A percentile compares a stretch with the other conserved stretches of the same genome.
Conservation (phyloP, 352 stramenopile species). For the Ophiocytium majus region DNA sequence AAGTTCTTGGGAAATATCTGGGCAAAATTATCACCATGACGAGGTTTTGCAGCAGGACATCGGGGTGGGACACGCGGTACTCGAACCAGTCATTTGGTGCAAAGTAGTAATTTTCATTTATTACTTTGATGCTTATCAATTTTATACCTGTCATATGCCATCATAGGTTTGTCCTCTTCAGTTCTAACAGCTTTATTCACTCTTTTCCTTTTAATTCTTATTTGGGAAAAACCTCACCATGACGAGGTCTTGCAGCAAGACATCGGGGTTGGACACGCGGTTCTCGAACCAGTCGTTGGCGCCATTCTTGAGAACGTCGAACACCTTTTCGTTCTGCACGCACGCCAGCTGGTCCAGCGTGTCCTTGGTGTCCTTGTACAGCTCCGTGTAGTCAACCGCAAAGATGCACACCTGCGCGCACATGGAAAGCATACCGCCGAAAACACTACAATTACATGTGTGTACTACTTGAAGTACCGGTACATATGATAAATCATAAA, state of each 20-base stretch:
- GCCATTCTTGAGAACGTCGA: slow-evolving; percentile 46
- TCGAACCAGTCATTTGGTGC: slow-evolving; percentile 57
- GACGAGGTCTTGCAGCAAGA: slow-evolving; percentile 16
- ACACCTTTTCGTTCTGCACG: slow-evolving; percentile 34
- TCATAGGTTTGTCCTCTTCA: too few species aligned
- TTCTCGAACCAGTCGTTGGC: slow-evolving; percentile 54
- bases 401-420: neutral
- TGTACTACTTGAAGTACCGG: neutral
- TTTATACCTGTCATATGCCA: too few species aligned
- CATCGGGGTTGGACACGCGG: slow-evolving; percentile 13
- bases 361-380: slow-evolving; percentile 1
- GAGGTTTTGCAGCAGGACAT: slow-evolving; percentile 13
- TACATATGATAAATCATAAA: slow-evolving; percentile 30
- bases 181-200: too few species aligned
- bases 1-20: too few species aligned
- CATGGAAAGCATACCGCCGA: neutral
- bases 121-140: too few species aligned
- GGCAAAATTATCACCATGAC: too few species aligned
- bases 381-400: neutral
- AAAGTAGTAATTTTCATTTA: too few species aligned
- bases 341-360: slow-evolving; percentile 38
- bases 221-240: too few species aligned
- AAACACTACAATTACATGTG: neutral
- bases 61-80: slow-evolving; percentile 4
- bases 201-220: too few species aligned